These are phyloP conservation scores for Plasmodium ovale DNA, from an alignment of 169 alveolate species.

Conservation along the genomic window DNA sequence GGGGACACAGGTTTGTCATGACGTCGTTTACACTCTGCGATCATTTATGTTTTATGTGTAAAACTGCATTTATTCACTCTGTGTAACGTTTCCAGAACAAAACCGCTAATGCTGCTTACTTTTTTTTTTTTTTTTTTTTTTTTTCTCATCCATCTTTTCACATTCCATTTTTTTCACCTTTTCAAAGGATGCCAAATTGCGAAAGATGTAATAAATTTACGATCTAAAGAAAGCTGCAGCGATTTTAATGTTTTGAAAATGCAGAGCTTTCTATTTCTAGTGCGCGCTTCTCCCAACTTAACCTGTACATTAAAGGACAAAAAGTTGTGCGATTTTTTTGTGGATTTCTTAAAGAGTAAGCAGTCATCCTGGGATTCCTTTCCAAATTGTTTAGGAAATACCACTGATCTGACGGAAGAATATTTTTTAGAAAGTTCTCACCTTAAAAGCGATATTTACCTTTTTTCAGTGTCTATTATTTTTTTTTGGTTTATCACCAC, in stretches of 20 bases:
- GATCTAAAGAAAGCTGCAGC: slow-evolving; percentile 37
- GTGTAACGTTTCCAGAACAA: too few relatives aligned
- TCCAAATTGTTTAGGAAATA: slow-evolving; percentile 50
- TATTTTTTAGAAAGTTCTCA: slow-evolving; percentile 43
- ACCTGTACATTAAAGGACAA: slow-evolving; percentile 54
- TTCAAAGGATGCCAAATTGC: slow-evolving; percentile 51
- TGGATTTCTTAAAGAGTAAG: slow-evolving; percentile 57
- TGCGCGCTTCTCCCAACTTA: slow-evolving; percentile 39
- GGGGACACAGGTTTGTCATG: slow-evolving; percentile 24
- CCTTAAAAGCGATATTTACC: slow-evolving; percentile 43
- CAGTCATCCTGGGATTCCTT: slow-evolving; percentile 21
- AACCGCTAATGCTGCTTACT: neutral
- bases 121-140: neutral
- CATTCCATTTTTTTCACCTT: neutral
- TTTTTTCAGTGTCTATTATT: slow-evolving; percentile 31
- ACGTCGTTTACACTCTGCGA: neutral
- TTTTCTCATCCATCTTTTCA: neutral
- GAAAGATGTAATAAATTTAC: slow-evolving; percentile 16
- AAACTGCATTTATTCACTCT: neutral
- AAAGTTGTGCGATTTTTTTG: slow-evolving; percentile 53
- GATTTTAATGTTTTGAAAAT: slow-evolving; percentile 53
- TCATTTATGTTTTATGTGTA: neutral
- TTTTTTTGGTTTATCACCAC: slow-evolving; percentile 58
- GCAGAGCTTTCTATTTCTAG: slow-evolving; percentile 34
- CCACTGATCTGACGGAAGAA: slow-evolving; percentile 31